Conservation (phyloP, 202 grass and related monocot species). For the Elaeis oleifera region DNA sequence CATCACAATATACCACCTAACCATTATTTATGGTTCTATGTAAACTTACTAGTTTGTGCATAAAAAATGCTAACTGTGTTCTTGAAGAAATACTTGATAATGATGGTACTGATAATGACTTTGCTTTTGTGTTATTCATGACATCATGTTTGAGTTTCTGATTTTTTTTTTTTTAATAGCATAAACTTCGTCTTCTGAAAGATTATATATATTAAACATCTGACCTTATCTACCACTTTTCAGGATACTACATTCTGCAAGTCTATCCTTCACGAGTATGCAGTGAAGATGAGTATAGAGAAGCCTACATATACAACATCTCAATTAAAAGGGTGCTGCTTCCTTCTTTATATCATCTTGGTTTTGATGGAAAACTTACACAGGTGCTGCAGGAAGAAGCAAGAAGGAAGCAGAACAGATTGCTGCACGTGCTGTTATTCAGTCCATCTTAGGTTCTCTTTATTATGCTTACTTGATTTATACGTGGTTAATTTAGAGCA, state of each 20-base stretch:
- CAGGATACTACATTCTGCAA: conserved; percentile 42
- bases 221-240: background rate
- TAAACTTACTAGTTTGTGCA: no score
- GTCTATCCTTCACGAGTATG: conserved; percentile 52
- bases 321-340: background rate
- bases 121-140: no score
- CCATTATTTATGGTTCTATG: no score
- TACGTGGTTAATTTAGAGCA: no score
- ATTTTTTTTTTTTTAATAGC: no score
- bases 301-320: conserved; percentile 29
- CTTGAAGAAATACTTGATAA: no score
- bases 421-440: conserved; percentile 32
- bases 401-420: conserved; percentile 51
- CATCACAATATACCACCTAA: no score
- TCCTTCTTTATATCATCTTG: conserved; percentile 29
- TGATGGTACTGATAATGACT: no score
- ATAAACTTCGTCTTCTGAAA: background rate
- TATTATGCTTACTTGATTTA: background rate
- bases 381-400: conserved; percentile 34
- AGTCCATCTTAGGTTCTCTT: conserved; percentile 41
- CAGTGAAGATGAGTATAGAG: conserved; percentile 26
- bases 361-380: conserved; percentile 30
- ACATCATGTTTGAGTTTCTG: no score
- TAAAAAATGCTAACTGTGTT: no score
- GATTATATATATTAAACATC: conserved; percentile 3